Percentiles rank a stretch among this genome's conserved stretches.
Conservation (phyloP, 1,139 yeast species). For the Petasospora fabianii region DNA sequence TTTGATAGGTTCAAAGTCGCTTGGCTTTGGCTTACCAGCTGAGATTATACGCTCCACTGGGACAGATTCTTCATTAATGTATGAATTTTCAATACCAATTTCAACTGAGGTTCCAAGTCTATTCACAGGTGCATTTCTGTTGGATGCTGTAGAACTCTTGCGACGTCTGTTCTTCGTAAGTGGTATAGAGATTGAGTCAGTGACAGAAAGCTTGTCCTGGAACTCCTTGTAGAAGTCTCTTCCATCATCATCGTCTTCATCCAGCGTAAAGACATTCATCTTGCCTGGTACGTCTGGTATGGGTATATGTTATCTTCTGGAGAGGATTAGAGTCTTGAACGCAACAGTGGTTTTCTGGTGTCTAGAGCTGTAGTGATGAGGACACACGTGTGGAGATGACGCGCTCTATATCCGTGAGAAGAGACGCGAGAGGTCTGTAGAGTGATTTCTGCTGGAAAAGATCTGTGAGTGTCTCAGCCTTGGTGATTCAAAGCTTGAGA, state of each 20-base stretch:
- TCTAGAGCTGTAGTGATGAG: too few relatives aligned
- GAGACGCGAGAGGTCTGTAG: too few relatives aligned
- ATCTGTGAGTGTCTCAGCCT: too few relatives aligned
- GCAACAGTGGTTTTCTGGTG: neutral
- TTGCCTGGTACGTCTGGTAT: too few relatives aligned
- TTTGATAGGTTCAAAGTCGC: constrained; percentile 72
- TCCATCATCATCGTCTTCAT: constrained; percentile 20
- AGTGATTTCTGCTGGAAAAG: too few relatives aligned
- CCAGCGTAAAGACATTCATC: constrained; percentile 24
- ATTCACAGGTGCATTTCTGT: constrained; percentile 30
- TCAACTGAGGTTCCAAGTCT: constrained; percentile 46
- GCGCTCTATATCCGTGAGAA: too few relatives aligned
- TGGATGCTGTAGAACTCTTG: constrained; percentile 34
- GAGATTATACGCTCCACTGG: neutral
- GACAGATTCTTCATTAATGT: constrained; percentile 18
- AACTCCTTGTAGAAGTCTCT: constrained; percentile 18
- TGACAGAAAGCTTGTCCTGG: constrained; percentile 16
- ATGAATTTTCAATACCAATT: constrained; percentile 39
- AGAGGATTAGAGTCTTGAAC: neutral
- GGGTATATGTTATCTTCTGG: neutral
- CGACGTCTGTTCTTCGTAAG: constrained; percentile 15
- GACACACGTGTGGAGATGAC: neutral
- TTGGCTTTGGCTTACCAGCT: constrained; percentile 32
- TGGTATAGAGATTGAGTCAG: constrained; percentile 19
- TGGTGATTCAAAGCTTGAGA: too few relatives aligned